phyloP scores from a whole-genome alignment of 2,329 filamentous ascomycete species.

The Zasmidium cellare region DNA sequence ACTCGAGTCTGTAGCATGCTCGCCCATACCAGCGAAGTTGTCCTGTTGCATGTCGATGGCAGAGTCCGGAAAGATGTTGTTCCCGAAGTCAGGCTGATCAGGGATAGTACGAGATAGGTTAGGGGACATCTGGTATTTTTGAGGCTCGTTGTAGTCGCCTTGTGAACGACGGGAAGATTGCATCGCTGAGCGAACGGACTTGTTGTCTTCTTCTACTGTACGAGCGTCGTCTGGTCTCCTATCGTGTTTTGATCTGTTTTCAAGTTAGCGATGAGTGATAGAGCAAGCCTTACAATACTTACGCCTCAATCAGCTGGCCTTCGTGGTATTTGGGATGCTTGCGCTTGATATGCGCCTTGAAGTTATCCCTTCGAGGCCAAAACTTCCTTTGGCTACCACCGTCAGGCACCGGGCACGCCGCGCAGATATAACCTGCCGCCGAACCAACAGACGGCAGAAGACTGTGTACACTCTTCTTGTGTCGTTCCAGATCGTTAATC shows the following conservation, averaged over 20 bases:
- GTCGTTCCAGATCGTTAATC: conserved; percentile 76
- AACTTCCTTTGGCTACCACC: conserved; percentile 57
- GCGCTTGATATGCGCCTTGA: conserved; percentile 72
- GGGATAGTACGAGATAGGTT: background rate
- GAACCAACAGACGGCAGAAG: conserved; percentile 47
- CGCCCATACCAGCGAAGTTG: background rate
- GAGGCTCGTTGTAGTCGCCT: conserved; percentile 7
- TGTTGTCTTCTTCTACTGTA: conserved; percentile 5
- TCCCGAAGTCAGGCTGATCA: background rate
- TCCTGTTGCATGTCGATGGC: conserved; percentile 9
- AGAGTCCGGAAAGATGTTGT: conserved; percentile 6
- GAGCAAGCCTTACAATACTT: conserved; percentile 1
- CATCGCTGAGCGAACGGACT: conserved; percentile 5
- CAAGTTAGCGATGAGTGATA: background rate
- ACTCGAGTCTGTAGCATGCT: background rate
- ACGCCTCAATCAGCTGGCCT: conserved; percentile 19
- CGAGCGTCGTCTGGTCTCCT: conserved; percentile 20
- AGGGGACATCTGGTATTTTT: background rate
- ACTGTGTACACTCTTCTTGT: conserved; percentile 68
- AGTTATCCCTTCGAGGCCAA: conserved; percentile 85
- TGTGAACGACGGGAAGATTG: conserved; percentile 10
- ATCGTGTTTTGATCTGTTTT: conserved; percentile 15
- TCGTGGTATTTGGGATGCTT: conserved; percentile 54
- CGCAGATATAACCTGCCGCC: conserved; percentile 49
- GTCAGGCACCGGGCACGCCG: conserved; percentile 57